Conservation (phyloP, 305 asterid species). For the Fraxinus paxiana region DNA sequence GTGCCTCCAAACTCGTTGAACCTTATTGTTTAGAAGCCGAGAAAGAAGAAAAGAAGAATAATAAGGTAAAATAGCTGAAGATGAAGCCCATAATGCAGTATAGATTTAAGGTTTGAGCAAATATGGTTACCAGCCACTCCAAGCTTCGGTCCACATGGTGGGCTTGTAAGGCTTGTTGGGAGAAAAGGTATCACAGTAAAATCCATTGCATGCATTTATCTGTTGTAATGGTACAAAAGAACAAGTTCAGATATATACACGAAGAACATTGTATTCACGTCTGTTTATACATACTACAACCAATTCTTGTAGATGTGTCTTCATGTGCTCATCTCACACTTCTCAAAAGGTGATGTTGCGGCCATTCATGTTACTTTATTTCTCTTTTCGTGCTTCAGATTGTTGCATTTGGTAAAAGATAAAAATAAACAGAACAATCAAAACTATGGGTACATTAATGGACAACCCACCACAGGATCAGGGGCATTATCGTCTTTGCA, state of each 20-base stretch:
- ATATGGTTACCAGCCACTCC: constrained; percentile 59
- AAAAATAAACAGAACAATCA: neutral
- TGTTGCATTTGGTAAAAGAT: neutral
- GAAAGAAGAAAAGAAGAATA: neutral
- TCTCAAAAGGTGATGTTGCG: neutral
- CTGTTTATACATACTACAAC: neutral
- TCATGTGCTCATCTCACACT: neutral
- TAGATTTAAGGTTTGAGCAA: neutral
- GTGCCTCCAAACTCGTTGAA: constrained; percentile 59
- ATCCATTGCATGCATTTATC: constrained; percentile 67
- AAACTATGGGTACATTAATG: neutral
- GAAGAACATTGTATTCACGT: neutral
- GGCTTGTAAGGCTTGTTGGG: constrained; percentile 73
- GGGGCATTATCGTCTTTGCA: constrained; percentile 71
- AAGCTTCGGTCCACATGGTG: constrained; percentile 63
- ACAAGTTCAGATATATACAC: neutral
- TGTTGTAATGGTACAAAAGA: constrained; percentile 18
- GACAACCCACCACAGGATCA: constrained; percentile 52
- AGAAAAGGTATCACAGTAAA: constrained; percentile 52
- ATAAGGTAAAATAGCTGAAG: neutral
- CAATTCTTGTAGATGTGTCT: neutral
- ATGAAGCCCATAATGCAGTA: neutral
- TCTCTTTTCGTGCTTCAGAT: neutral
- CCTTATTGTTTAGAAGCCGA: constrained; percentile 14
- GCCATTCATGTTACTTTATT: neutral